Base-by-base conservation (phyloP, 352 stramenopile genomes). In the Elongisporangium prolatum region DNA sequence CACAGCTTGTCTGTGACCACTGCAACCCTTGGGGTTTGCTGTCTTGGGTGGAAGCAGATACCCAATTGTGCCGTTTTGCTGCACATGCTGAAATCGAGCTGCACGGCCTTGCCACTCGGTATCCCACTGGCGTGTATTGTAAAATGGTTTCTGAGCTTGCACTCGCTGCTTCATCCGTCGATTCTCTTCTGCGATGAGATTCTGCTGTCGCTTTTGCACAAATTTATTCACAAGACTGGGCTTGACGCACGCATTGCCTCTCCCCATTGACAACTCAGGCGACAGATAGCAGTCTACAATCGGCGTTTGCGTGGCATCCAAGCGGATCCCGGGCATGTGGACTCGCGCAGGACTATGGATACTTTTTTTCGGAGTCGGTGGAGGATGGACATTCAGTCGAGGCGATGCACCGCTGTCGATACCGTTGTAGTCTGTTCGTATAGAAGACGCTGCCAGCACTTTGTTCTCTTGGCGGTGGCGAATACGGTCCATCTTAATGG, bases 281-380 rank as follows among this genome's bases (percentile, higher is more conserved):
- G 83, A 91, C 20, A 93, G 49, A 52, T 91, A 82, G 51, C 80
- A 93, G 61, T 93, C 83, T 24, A 93, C 54, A 24, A 93, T 67
- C 34, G 83, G 83, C 1, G 75, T 89, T 57, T 93, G 83, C 0
- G 71, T 79, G 10, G 78, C 66, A 21, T 90, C 72, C 8, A 91
- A 61, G 0, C 83, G 83, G 52, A 93, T 80, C 40, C 83, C 83
- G 22, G 83, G 83, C 65, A 86, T 86, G 56, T 87, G 72, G 3
- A 84, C 65, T 34, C 82, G 72, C 13, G 80, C 80, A 1, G 76
- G 77, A 49, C 65, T 79, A 54, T 83, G 77, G 0, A 71, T 44
- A 0, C 61, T 38, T 24, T 87, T 83, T 24, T 50, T 59, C 18
- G 3, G 44, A 18, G 21, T 10, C n/a, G 21, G 16, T 24, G n/a